phyloP scores from a whole-genome alignment of 108 stramenopile species.

The Aurantiochytrium sp. region DNA sequence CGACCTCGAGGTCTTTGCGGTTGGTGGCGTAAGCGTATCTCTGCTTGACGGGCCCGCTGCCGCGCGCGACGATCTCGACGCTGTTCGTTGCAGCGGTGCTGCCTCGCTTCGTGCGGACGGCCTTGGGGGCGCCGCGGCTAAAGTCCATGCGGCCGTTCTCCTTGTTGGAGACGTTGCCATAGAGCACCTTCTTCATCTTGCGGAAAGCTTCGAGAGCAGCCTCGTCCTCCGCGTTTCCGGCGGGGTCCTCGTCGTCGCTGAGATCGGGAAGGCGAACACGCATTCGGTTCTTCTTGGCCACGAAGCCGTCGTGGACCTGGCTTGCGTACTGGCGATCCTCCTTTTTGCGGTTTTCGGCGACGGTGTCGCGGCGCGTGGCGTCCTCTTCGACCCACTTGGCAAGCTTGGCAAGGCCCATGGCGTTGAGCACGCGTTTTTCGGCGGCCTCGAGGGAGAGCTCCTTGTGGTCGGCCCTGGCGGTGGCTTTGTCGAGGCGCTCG shows the following conservation, averaged over 20 bases:
- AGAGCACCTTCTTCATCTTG: neutral
- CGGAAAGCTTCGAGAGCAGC: neutral
- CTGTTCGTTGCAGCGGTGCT: neutral
- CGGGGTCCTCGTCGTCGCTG: neutral
- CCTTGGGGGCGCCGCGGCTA: neutral
- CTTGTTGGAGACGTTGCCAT: neutral
- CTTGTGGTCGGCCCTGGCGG: neutral
- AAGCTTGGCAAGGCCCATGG: neutral
- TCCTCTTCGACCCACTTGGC: conserved; percentile 33
- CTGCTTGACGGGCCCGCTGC: neutral
- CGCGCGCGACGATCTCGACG: neutral
- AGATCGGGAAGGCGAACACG: neutral
- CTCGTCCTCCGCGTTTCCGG: neutral
- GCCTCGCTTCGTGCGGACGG: neutral
- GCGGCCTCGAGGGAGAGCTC: neutral
- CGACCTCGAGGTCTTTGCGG: neutral
- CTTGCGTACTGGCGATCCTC: neutral
- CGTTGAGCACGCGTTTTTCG: neutral
- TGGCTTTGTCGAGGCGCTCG: conserved; percentile 1
- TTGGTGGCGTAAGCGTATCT: neutral
- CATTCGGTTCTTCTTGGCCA: neutral
- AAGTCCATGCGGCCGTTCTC: conserved; percentile 4
- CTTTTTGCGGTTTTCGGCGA: neutral
- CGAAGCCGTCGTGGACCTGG: neutral
- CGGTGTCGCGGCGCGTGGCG: neutral